Conservation (phyloP, 805 yeast species). For the Kluyveromyces wickerhamii region DNA sequence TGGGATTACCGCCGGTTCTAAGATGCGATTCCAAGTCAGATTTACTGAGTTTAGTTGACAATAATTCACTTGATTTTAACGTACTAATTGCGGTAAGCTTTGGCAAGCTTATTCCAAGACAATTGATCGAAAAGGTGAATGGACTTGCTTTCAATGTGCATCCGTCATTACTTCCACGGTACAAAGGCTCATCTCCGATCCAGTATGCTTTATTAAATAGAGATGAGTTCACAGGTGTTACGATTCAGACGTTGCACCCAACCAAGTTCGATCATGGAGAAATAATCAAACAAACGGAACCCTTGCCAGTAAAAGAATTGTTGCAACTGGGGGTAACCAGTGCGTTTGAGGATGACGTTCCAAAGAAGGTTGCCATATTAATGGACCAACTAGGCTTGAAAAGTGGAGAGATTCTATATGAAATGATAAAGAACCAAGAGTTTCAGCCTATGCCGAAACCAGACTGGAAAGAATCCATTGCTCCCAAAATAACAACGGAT, state of each 20-base stretch:
- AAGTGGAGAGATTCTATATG: constrained; percentile 54
- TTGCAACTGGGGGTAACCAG: constrained; percentile 31
- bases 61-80: constrained; percentile 34
- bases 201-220: constrained; percentile 67
- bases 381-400: constrained; percentile 43
- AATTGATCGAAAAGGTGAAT: constrained; percentile 39
- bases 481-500: constrained; percentile 43
- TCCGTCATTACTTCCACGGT: constrained; percentile 77
- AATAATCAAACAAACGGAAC: constrained; percentile 50
- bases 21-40: constrained; percentile 20
- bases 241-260: constrained; percentile 87
- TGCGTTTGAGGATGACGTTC: constrained; percentile 36
- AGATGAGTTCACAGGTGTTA: constrained; percentile 65
- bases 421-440: constrained; percentile 9
- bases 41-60: constrained; percentile 9
- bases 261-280: constrained; percentile 75
- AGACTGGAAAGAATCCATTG: constrained; percentile 32
- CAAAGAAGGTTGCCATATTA: constrained; percentile 26
- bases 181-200: constrained; percentile 86
- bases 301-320: constrained; percentile 12
- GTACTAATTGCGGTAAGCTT: constrained; percentile 87
- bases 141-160: constrained; percentile 75
- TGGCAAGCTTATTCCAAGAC: constrained; percentile 69
- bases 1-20: constrained; percentile 24
- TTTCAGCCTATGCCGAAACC: neutral